These are phyloP conservation scores for Calendula officinalis DNA, from an alignment of 129 eudicot species.

Conservation along the genomic window DNA sequence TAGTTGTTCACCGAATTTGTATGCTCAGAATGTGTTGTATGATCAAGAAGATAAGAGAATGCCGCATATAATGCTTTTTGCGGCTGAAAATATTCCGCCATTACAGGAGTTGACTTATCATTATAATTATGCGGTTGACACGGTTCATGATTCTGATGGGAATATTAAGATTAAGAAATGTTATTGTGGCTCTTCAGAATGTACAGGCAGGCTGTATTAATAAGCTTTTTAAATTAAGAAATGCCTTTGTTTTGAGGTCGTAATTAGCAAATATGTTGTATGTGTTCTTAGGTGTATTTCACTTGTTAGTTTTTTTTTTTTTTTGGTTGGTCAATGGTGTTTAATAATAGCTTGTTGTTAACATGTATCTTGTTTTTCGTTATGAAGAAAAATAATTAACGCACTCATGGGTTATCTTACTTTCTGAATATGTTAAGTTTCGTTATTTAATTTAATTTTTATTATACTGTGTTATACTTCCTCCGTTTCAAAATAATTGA, in stretches of 20 bases:
- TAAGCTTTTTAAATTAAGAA: background rate
- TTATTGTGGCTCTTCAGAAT: slow-evolving; percentile 78
- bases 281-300: slow-evolving; percentile 6
- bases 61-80: slow-evolving; percentile 96
- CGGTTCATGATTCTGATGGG: slow-evolving; percentile 64
- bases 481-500: too few relatives aligned
- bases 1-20: slow-evolving; percentile 91
- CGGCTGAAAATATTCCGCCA: slow-evolving; percentile 89
- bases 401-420: too few relatives aligned
- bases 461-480: too few relatives aligned
- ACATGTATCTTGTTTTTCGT: background rate
- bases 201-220: slow-evolving; percentile 86
- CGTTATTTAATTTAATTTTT: too few relatives aligned
- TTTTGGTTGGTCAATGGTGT: background rate
- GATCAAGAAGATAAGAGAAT: slow-evolving; percentile 73
- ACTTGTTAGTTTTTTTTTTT: background rate
- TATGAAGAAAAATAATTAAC: too few relatives aligned
- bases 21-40: slow-evolving; percentile 80
- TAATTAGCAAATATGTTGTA: slow-evolving; percentile 2
- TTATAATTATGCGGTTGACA: slow-evolving; percentile 69
- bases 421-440: too few relatives aligned
- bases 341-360: background rate
- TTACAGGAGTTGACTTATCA: slow-evolving; percentile 82
- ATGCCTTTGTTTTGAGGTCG: background rate
- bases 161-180: slow-evolving; percentile 76